Percentiles rank a stretch among this genome's conserved stretches.
Evolutionary conservation across 1,139 yeast genomes (phyloP).

Genomic region (Yamadazyma dushanensis): DNA sequence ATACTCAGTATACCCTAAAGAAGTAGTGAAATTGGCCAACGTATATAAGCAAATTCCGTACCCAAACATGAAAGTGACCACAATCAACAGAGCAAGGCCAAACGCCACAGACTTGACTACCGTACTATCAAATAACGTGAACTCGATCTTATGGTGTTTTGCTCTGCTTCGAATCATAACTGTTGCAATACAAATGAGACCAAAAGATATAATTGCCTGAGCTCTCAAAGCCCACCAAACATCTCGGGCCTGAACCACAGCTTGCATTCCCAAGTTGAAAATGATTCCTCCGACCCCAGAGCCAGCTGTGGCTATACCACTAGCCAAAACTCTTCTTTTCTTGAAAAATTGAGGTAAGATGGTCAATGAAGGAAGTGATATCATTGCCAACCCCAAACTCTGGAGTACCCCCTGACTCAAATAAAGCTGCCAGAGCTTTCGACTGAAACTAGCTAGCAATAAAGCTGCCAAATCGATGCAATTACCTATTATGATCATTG

Average conservation of each 20-base stretch:
- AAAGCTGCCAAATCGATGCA: conserved; percentile 51
- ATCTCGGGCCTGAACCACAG: conserved; percentile 24
- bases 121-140: conserved; percentile 32
- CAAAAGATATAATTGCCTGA: conserved; percentile 37
- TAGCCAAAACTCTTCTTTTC: conserved; percentile 54
- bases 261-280: conserved; percentile 40
- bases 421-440: conserved; percentile 52
- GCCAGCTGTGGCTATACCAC: conserved; percentile 60
- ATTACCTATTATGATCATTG: conserved; percentile 42
- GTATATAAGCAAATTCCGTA: conserved; percentile 47
- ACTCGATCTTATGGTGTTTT: conserved; percentile 29
- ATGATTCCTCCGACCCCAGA: conserved; percentile 64
- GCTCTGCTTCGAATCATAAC: conserved; percentile 25
- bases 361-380: conserved; percentile 43
- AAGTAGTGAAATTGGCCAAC: conserved; percentile 44
- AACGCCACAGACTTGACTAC: conserved; percentile 31
- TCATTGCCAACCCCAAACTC: conserved; percentile 48
- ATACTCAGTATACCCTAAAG: conserved; percentile 40
- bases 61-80: conserved; percentile 39
- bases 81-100: conserved; percentile 25
- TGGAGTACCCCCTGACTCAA: conserved; percentile 53
- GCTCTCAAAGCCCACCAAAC: conserved; percentile 39
- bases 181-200: conserved; percentile 32
- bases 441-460: conserved; percentile 55
- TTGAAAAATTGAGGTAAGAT: conserved; percentile 56